Percentiles rank a stretch among this genome's conserved stretches.
These are phyloP conservation scores for Pseudogymnoascus sp. DNA, from an alignment of 2,329 filamentous ascomycete genomes.

Conservation along the genomic window DNA sequence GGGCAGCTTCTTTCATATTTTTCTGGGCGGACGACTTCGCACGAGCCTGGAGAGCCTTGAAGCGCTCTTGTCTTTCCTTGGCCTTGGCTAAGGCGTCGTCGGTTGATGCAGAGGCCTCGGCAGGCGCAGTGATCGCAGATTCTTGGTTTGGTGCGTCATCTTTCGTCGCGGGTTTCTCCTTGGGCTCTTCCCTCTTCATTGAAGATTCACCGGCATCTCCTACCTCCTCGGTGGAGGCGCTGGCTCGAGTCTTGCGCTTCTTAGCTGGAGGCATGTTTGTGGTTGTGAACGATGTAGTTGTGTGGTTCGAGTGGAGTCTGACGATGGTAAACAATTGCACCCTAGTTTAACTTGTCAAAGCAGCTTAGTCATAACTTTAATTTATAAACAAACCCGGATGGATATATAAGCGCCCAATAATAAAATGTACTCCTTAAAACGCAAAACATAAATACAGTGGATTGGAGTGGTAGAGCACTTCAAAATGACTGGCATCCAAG, in stretches of 20 bases:
- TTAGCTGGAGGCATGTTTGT: slow-evolving; percentile 36
- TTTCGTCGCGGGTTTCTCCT: background rate
- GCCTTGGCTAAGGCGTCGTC: slow-evolving; percentile 37
- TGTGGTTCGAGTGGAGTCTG: slow-evolving; percentile 7
- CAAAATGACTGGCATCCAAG: background rate
- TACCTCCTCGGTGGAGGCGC: slow-evolving; percentile 16
- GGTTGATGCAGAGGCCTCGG: slow-evolving; percentile 9
- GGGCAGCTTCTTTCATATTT: slow-evolving; percentile 77
- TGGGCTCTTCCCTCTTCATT: background rate
- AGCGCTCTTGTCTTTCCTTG: slow-evolving; percentile 67
- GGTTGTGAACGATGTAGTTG: background rate
- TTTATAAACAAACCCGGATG: background rate
- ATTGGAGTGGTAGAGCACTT: background rate
- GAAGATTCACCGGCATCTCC: slow-evolving; percentile 2
- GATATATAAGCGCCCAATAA: background rate
- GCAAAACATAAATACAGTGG: background rate
- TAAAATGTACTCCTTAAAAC: background rate
- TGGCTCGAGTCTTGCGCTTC: slow-evolving; percentile 36
- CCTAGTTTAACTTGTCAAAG: slow-evolving; percentile 15
- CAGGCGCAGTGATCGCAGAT: slow-evolving; percentile 8
- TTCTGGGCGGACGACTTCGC: slow-evolving; percentile 62
- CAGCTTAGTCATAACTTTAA: slow-evolving; percentile 6
- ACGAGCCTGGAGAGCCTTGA: slow-evolving; percentile 79
- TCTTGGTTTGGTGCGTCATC: slow-evolving; percentile 8
- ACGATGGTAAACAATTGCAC: slow-evolving; percentile 17